Conservation (phyloP, 345 rosid species). For the Eucalyptus virginea region DNA sequence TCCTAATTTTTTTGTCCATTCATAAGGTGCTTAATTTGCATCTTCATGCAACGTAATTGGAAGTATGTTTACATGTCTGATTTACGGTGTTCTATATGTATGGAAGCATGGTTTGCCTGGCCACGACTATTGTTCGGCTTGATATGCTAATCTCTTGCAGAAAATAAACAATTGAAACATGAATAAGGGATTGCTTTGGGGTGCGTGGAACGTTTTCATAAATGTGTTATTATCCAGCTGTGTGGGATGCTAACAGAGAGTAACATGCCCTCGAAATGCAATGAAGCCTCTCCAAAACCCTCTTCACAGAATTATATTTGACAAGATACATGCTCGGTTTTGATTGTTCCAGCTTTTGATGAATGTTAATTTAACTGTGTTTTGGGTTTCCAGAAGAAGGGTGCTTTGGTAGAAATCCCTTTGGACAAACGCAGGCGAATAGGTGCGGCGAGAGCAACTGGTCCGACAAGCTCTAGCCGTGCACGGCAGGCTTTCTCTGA, state of each 20-base stretch:
- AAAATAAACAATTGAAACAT: not conserved
- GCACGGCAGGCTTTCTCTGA: constrained; percentile 36
- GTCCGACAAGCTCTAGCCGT: constrained; percentile 20
- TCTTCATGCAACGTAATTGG: not conserved
- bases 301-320: not conserved
- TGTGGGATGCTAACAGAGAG: not conserved
- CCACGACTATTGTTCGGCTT: not conserved
- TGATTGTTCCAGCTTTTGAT: not conserved
- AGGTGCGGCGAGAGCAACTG: constrained; percentile 25
- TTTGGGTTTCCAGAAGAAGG: constrained; percentile 35
- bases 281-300: not conserved
- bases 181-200: not conserved
- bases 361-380: not conserved
- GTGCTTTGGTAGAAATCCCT: constrained; percentile 26
- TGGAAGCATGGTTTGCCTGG: not conserved
- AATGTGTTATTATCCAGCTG: not conserved
- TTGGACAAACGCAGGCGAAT: constrained; percentile 59
- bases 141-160: not conserved
- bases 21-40: not conserved
- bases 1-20: not conserved
- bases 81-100: not conserved
- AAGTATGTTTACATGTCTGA: not conserved
- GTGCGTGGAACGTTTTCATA: not conserved
- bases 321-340: not conserved
- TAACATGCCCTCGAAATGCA: not conserved